These are phyloP conservation scores for Caryopteris hybrid DNA, from an alignment of 305 asterid genomes.

Conservation along the genomic window DNA sequence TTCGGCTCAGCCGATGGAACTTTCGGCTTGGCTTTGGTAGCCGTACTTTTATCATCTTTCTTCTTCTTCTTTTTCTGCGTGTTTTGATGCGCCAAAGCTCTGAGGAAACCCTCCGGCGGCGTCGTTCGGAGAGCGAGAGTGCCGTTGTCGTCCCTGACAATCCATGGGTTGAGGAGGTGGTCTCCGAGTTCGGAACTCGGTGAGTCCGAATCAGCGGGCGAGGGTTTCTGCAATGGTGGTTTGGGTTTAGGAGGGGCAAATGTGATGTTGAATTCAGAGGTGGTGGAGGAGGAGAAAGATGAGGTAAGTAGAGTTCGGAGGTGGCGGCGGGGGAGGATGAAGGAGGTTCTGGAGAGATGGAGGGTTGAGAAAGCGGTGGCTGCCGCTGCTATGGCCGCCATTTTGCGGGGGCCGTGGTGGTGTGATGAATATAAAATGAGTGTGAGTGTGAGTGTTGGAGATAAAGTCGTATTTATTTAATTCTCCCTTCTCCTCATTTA, in stretches of 20 bases:
- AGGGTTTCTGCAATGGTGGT: slow-evolving; percentile 22
- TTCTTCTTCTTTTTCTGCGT: slow-evolving; percentile 59
- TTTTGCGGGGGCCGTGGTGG: slow-evolving; percentile 26
- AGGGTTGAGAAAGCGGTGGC: slow-evolving; percentile 53
- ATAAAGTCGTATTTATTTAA: neutral
- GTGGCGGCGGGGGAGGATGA: slow-evolving; percentile 47
- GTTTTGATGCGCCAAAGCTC: slow-evolving; percentile 42
- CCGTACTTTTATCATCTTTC: slow-evolving; percentile 18
- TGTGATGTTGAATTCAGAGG: slow-evolving; percentile 57
- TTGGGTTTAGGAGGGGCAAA: slow-evolving; percentile 74
- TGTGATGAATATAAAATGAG: neutral
- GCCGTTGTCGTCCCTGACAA: slow-evolving; percentile 59
- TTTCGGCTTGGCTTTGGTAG: slow-evolving; percentile 22
- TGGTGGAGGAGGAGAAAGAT: slow-evolving; percentile 43
- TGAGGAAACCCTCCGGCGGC: slow-evolving; percentile 54
- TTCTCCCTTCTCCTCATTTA: too few relatives aligned
- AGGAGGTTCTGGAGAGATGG: slow-evolving; percentile 36
- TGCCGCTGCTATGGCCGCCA: slow-evolving; percentile 74
- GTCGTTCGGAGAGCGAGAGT: slow-evolving; percentile 41
- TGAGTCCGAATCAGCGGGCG: slow-evolving; percentile 25
- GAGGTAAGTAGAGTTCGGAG: slow-evolving; percentile 41
- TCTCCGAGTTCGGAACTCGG: slow-evolving; percentile 29
- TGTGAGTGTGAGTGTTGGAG: neutral
- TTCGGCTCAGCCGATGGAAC: slow-evolving; percentile 48
- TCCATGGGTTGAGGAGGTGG: slow-evolving; percentile 59